Base-by-base conservation (phyloP, 352 stramenopile species). In the Pythium dissimile region DNA sequence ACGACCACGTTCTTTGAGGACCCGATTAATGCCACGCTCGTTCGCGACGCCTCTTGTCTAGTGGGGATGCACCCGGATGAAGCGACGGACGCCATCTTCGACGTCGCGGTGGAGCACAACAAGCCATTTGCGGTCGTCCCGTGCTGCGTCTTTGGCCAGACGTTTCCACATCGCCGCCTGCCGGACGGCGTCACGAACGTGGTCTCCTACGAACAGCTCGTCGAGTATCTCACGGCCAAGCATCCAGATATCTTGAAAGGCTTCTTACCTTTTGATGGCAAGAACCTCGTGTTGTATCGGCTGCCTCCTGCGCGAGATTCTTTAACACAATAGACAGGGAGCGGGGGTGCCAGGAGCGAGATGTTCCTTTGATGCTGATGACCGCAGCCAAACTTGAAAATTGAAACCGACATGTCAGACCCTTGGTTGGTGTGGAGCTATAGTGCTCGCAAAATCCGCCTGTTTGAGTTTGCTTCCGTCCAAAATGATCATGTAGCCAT, bases 101-200 rank as follows among this genome's bases (percentile, higher is more conserved):
- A 98, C 66, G 75, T 92, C 20, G 94, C 95, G 4, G 63, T 98
- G 24, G 46, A 72, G 44, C 87, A 92, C 59, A 65, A 84, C 53
- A 98, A 98, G 54, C 86, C 94, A 0, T 98, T 98, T 72, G 92
- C 95, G 2, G 76, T 99, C 10, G 94, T 98, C n/a, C 96, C 96
- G 1, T 99, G 96, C 59, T 98, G 95, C 62, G 95, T 98, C 12
- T 98, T 98, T 68, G 85, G 86, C 5, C 85, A 87, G 23, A 76
- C 92, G 54, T 98, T 98, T 76, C 89, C 89, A 5, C 41, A 83
- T 20, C 80, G 80, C 7, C 77, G 71, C 38, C 46, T 69, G 11
- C 60, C 69, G 1, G 54, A 84, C 41, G 50, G 54, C 2, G 72
- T 73, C 18, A 67, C 52, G 12, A 73, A 77, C 37, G 88, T 97